Percentiles rank a stretch among this genome's conserved stretches.
phyloP scores from a whole-genome alignment of 2,329 filamentous ascomycete genomes.

The Microthyrium microscopicum region DNA sequence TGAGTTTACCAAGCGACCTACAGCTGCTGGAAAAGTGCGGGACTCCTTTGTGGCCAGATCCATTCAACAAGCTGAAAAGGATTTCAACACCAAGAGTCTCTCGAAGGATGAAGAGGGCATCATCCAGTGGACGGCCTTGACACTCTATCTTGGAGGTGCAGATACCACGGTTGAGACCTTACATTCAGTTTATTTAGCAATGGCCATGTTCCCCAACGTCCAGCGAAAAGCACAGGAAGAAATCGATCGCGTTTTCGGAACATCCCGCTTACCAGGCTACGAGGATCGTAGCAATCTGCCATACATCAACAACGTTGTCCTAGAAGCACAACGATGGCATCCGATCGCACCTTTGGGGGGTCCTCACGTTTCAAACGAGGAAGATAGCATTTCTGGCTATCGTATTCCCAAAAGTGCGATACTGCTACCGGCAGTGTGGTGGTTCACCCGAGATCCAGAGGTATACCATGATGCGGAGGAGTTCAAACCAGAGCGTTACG shows the following conservation, averaged over 20 bases:
- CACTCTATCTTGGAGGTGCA: slow-evolving; percentile 26
- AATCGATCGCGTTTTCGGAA: slow-evolving; percentile 32
- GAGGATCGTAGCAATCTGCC: slow-evolving; percentile 27
- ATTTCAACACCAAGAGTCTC: too few species aligned
- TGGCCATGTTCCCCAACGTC: slow-evolving; percentile 30
- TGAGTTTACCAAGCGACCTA: slow-evolving; percentile 26
- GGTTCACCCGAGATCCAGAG: slow-evolving; percentile 22
- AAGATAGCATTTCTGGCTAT: slow-evolving; percentile 22
- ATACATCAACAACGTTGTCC: slow-evolving; percentile 18
- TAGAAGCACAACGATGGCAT: slow-evolving; percentile 28
- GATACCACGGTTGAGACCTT: slow-evolving; percentile 28
- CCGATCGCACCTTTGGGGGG: slow-evolving; percentile 17
- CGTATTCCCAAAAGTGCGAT: slow-evolving; percentile 25
- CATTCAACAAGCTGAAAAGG: slow-evolving; percentile 18
- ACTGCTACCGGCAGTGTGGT: slow-evolving; percentile 23
- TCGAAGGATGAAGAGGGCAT: slow-evolving; percentile 17
- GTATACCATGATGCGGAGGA: slow-evolving; percentile 20
- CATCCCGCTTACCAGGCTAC: slow-evolving; percentile 28
- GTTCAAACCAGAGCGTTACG: slow-evolving; percentile 29
- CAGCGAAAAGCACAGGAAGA: slow-evolving; percentile 30
- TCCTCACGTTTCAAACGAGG: slow-evolving; percentile 16
- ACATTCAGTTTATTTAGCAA: slow-evolving; percentile 32
- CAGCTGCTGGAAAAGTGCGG: slow-evolving; percentile 16
- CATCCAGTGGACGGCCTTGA: slow-evolving; percentile 26
- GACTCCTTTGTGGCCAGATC: slow-evolving; percentile 25